phyloP scores from a whole-genome alignment of 768 basidiomycete genomes.

The Calocera cornea region DNA sequence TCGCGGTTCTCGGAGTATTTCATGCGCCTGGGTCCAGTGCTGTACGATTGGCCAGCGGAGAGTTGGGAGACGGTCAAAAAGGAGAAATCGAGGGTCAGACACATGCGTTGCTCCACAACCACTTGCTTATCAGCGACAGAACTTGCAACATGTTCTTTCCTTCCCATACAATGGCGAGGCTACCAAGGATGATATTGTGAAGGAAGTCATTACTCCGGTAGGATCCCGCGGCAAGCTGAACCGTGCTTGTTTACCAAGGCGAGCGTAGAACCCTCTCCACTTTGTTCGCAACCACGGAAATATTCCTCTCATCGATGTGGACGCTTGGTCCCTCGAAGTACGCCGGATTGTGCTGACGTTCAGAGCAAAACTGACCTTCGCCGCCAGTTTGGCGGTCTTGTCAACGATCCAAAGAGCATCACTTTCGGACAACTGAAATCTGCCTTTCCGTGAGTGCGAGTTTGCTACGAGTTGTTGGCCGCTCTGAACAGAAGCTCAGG shows the following conservation, averaged over 20 bases:
- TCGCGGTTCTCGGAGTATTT: constrained; percentile 10
- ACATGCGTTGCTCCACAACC: not conserved
- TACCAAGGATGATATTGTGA: constrained; percentile 29
- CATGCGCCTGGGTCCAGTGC: constrained; percentile 24
- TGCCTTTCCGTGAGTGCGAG: constrained; percentile 32
- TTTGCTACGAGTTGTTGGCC: not conserved
- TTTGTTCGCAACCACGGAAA: constrained; percentile 45
- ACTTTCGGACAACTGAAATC: constrained; percentile 38
- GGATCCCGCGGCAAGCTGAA: not conserved
- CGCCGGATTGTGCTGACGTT: not conserved
- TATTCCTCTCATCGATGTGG: constrained; percentile 37
- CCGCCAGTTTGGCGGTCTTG: constrained; percentile 31
- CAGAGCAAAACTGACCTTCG: not conserved
- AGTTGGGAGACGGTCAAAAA: constrained; percentile 40
- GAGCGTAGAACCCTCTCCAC: not conserved
- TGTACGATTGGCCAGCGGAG: constrained; percentile 36
- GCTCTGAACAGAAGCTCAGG: constrained; percentile 20
- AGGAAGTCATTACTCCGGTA: constrained; percentile 31
- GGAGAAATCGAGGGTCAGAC: constrained; percentile 27
- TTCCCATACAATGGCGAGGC: constrained; percentile 49
- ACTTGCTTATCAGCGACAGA: constrained; percentile 15
- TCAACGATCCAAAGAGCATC: constrained; percentile 33
- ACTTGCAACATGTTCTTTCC: constrained; percentile 38
- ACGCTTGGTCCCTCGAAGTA: constrained; percentile 34
- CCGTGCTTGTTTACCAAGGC: not conserved